Evolutionary conservation across 2,329 filamentous ascomycete species (phyloP), one percentile per base, ranked within the genome.

Genomic region (Neopestalotiopsis clavispora): DNA sequence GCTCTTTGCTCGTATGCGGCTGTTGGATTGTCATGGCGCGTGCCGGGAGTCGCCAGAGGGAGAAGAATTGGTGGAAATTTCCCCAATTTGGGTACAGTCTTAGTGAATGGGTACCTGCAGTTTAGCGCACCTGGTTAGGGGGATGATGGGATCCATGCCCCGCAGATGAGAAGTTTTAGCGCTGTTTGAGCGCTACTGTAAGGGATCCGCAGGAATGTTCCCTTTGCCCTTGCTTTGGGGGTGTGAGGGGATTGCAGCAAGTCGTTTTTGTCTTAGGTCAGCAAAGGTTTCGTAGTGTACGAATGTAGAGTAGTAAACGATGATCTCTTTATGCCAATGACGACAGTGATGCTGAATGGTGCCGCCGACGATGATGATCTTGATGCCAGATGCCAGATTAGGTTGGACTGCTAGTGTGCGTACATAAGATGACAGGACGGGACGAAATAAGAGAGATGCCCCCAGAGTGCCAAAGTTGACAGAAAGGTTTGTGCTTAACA

Each of bases 401-500:
- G n/a, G 45, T 20, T 20, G 45, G 45, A 20, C n/a, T 52, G n/a
- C 45, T 52, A 52, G 45, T 20, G 45, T 20, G 45, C 10, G 5
- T 10, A 38, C 34, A 38, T 38, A 38, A 52, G 45, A 52, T 52
- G 45, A 52, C 17, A 52, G 17, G 45, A 52, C 17, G 45, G 45
- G 45, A 52, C 45, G 23, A 30, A 59, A 34, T 34, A 28, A 59
- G 23, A 30, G 23, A 59, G 57, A 59, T 34, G 57, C 30, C n/a
- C 23, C 20, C 57, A 59, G 57, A 28, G 20, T 59, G 57, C 20
- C 30, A 61, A 17, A 61, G 32, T 20, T 30, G 30, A 61, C n/a
- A 20, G 32, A 38, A 38, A 34, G 28, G n/a, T 61, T 61, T 61
- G 59, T 61, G 59, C 59, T 61, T 61, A 61, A 52, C 30, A 34